Percentiles rank a stretch among this genome's conserved stretches.
phyloP scores from a whole-genome alignment of 768 basidiomycete species.

The Butyriboletus loyo region DNA sequence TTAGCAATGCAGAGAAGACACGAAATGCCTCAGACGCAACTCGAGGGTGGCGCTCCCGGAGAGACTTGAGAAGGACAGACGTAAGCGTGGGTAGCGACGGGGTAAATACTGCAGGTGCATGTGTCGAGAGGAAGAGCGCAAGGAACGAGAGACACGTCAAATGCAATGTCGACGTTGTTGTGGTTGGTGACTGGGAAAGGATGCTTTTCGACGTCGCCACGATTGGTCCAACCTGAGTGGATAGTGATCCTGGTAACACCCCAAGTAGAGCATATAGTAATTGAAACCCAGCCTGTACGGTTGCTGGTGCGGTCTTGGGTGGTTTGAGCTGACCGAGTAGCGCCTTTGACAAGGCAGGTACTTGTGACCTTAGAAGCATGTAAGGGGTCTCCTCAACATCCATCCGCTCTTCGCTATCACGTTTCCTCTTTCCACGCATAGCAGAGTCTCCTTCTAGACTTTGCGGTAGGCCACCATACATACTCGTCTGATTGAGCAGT shows the following conservation, averaged over 20 bases:
- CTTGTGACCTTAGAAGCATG: conserved; percentile 67
- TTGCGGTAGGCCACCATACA: conserved; percentile 68
- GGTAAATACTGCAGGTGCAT: conserved; percentile 54
- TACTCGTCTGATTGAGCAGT: conserved; percentile 78
- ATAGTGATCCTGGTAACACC: conserved; percentile 81
- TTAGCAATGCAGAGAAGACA: conserved; percentile 80
- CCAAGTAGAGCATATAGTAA: conserved; percentile 72
- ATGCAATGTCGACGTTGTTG: conserved; percentile 79
- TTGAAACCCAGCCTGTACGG: conserved; percentile 83
- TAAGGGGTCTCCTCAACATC: conserved; percentile 72
- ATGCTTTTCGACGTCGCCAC: conserved; percentile 61
- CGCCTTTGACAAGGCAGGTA: conserved; percentile 74
- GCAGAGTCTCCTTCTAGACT: conserved; percentile 45
- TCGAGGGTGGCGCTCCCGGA: conserved; percentile 83
- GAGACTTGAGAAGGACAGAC: conserved; percentile 68
- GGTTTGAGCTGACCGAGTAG: conserved; percentile 84
- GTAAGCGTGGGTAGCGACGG: conserved; percentile 64
- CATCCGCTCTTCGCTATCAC: conserved; percentile 73
- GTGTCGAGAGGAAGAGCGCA: conserved; percentile 73
- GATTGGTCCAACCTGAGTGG: conserved; percentile 63
- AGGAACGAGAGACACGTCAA: conserved; percentile 85
- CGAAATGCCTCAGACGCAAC: conserved; percentile 87
- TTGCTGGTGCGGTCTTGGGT: conserved; percentile 69
- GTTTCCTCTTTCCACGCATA: conserved; percentile 68
- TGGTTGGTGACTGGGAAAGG: conserved; percentile 64